A percentile compares a stretch with the other conserved stretches of the same genome.
phyloP scores from a whole-genome alignment of 1,284 basidiomycete genomes.

The Ustilago trichophora region DNA sequence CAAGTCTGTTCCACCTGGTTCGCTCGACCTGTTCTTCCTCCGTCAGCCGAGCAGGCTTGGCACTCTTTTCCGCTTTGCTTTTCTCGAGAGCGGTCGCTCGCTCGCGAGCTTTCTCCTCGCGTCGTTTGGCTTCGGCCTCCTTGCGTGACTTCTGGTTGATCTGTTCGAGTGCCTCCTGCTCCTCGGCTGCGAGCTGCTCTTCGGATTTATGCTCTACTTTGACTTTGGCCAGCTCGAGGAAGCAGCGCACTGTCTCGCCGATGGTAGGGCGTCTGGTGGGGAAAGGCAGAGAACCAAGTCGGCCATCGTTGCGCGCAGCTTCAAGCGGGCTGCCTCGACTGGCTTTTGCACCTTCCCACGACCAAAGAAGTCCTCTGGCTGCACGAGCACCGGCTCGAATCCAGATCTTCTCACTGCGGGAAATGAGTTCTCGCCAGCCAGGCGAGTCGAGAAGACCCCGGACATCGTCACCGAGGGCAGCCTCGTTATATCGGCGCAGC shows the following conservation, averaged over 20 bases:
- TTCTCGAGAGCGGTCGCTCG: conserved; percentile 16
- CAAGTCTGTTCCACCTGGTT: conserved; percentile 69
- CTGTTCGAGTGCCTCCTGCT: conserved; percentile 42
- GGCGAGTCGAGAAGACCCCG: conserved; percentile 32
- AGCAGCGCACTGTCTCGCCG: conserved; percentile 86
- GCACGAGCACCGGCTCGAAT: conserved; percentile 57
- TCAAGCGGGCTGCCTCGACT: conserved; percentile 58
- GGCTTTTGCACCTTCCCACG: conserved; percentile 51
- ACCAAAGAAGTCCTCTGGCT: conserved; percentile 62
- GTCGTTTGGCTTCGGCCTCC: conserved; percentile 43
- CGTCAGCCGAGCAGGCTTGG: conserved; percentile 21
- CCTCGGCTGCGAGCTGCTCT: conserved; percentile 76
- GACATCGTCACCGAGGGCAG: conserved; percentile 84
- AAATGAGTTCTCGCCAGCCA: conserved; percentile 60
- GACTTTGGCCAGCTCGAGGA: conserved; percentile 83
- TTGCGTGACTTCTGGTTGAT: conserved; percentile 35
- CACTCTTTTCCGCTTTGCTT: conserved; percentile 27
- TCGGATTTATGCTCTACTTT: conserved; percentile 88
- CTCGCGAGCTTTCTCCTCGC: conserved; percentile 45
- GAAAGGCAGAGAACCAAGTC: conserved; percentile 60
- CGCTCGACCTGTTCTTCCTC: conserved; percentile 40
- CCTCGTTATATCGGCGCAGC: conserved; percentile 93
- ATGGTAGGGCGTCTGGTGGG: conserved; percentile 75
- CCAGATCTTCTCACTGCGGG: conserved; percentile 60
- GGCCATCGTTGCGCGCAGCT: conserved; percentile 63